Evolutionary conservation across 768 basidiomycete species (phyloP).

Genomic region (Suillus hirtellus): DNA sequence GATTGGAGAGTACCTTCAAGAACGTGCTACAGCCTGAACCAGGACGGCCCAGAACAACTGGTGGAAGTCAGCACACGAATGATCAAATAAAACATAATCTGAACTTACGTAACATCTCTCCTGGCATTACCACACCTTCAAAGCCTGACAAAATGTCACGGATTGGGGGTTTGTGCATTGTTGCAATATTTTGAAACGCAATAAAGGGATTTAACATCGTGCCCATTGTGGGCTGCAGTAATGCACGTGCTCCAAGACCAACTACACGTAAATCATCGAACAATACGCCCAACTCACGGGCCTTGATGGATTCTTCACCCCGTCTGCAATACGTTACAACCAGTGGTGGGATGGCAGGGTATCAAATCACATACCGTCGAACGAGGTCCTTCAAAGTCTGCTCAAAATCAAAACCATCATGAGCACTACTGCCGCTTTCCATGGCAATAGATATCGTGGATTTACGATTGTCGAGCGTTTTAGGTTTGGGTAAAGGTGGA

Average conservation of each 20-base stretch:
- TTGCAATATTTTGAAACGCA: slow-evolving; percentile 43
- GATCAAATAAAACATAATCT: neutral
- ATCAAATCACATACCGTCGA: slow-evolving; percentile 19
- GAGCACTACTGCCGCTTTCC: slow-evolving; percentile 28
- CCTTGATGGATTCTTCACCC: slow-evolving; percentile 48
- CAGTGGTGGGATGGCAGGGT: neutral
- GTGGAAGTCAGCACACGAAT: neutral
- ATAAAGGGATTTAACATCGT: slow-evolving; percentile 57
- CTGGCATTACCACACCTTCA: slow-evolving; percentile 57
- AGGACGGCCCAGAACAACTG: slow-evolving; percentile 84
- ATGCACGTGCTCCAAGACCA: slow-evolving; percentile 57
- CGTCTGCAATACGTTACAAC: slow-evolving; percentile 34
- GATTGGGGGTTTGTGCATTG: slow-evolving; percentile 57
- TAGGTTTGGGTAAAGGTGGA: neutral
- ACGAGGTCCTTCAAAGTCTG: slow-evolving; percentile 26
- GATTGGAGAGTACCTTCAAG: slow-evolving; percentile 80
- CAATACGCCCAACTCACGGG: slow-evolving; percentile 58
- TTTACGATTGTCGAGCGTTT: neutral
- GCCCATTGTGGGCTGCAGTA: slow-evolving; percentile 60
- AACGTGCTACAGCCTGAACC: slow-evolving; percentile 85
- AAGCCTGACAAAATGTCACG: slow-evolving; percentile 55
- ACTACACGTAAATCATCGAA: slow-evolving; percentile 61
- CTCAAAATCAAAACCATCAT: slow-evolving; percentile 36
- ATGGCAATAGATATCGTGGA: slow-evolving; percentile 2
- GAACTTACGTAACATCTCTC: slow-evolving; percentile 69